These are phyloP conservation scores for Aspergillus bridgeri DNA, from an alignment of 495 filamentous ascomycete genomes.

Conservation along the genomic window DNA sequence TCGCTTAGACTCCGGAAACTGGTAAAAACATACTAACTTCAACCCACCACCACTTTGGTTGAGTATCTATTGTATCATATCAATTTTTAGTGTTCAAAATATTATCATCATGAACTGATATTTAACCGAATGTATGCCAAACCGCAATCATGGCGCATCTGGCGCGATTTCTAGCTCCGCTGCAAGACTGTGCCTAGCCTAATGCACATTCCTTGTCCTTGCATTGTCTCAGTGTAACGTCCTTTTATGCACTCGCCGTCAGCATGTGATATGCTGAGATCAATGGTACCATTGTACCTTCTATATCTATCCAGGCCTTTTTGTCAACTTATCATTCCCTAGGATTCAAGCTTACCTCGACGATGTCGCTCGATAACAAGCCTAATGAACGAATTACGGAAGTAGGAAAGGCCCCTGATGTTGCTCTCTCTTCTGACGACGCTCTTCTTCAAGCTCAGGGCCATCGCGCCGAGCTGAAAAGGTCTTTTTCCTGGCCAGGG, in stretches of 20 bases:
- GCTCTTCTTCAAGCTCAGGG: conserved; percentile 25
- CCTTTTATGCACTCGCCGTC: not conserved
- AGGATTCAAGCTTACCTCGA: not conserved
- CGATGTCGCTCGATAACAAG: not conserved
- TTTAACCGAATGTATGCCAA: too few species aligned
- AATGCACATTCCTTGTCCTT: not conserved
- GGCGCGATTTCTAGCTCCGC: too few species aligned
- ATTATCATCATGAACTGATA: too few species aligned
- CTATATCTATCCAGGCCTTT: not conserved
- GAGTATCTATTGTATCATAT: too few species aligned
- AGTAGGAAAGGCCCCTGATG: conserved; percentile 7
- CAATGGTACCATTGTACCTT: not conserved
- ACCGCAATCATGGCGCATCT: too few species aligned
- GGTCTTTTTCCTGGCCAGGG: conserved; percentile 24
- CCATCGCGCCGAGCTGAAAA: conserved; percentile 17
- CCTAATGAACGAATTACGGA: not conserved
- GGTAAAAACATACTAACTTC: too few species aligned
- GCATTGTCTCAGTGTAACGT: not conserved
- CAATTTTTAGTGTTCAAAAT: too few species aligned
- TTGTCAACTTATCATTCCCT: not conserved
- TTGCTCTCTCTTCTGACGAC: conserved; percentile 15
- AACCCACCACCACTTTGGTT: too few species aligned
- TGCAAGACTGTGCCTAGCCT: not conserved
- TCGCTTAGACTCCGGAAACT: too few species aligned
- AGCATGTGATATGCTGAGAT: not conserved